phyloP scores from a whole-genome alignment of 306 rosid species.

The Fragaria vesca region DNA sequence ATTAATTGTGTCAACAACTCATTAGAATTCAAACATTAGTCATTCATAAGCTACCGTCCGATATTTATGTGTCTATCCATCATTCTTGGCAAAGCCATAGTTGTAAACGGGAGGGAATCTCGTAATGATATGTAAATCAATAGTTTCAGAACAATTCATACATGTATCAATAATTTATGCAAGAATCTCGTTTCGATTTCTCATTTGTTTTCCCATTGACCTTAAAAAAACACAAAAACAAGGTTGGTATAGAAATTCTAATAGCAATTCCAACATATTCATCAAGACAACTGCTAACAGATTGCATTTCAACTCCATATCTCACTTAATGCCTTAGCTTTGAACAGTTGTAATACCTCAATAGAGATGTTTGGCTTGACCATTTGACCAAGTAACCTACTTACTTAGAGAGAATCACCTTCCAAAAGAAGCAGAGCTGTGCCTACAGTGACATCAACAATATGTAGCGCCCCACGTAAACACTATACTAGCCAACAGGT shows the following conservation, averaged over 20 bases:
- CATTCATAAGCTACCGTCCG: background rate
- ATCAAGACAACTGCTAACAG: slow-evolving; percentile 6
- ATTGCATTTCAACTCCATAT: background rate
- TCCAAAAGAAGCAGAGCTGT: slow-evolving; percentile 11
- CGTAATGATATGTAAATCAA: background rate
- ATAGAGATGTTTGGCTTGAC: slow-evolving; percentile 21
- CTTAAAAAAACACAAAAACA: background rate
- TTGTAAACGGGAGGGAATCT: background rate
- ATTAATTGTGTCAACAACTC: too few relatives aligned
- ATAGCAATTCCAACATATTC: background rate
- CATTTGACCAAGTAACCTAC: slow-evolving; percentile 16
- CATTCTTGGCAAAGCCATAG: background rate
- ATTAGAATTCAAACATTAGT: too few relatives aligned
- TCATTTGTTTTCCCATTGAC: background rate
- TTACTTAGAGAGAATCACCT: background rate
- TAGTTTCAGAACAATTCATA: background rate
- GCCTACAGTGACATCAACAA: background rate
- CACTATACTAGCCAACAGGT: slow-evolving; percentile 13
- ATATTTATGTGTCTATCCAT: background rate
- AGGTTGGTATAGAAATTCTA: background rate
- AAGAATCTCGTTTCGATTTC: background rate
- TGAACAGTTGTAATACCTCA: slow-evolving; percentile 6
- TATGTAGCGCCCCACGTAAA: background rate
- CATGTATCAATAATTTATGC: background rate
- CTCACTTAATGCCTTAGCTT: slow-evolving; percentile 1